These are phyloP conservation scores for Xerocomus brunneocitrinus DNA, from an alignment of 768 basidiomycete genomes.

Conservation along the genomic window DNA sequence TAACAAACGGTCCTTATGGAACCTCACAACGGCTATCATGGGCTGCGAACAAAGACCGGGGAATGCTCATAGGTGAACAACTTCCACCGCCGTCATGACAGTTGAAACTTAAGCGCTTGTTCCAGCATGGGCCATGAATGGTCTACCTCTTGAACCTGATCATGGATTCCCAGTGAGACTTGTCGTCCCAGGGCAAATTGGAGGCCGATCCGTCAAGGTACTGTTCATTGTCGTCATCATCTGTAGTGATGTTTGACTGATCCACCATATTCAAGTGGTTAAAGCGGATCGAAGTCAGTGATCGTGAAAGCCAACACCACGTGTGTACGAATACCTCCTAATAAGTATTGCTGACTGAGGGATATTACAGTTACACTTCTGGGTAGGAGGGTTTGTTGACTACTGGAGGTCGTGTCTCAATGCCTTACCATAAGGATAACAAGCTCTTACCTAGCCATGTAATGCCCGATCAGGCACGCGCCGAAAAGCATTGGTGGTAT, in stretches of 20 bases:
- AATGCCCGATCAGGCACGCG: slow-evolving; percentile 47
- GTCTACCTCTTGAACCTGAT: slow-evolving; percentile 52
- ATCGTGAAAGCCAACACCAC: slow-evolving; percentile 50
- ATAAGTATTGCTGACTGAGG: neutral
- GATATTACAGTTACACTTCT: slow-evolving; percentile 31
- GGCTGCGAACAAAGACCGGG: slow-evolving; percentile 41
- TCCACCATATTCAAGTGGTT: slow-evolving; percentile 44
- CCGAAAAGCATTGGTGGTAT: slow-evolving; percentile 52
- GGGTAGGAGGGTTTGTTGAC: slow-evolving; percentile 18
- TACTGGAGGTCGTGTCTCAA: neutral
- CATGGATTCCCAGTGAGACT: slow-evolving; percentile 66
- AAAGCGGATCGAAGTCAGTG: slow-evolving; percentile 47
- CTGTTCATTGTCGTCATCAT: neutral
- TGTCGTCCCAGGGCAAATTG: slow-evolving; percentile 59
- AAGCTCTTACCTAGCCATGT: slow-evolving; percentile 55
- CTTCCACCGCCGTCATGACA: neutral
- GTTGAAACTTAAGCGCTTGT: neutral
- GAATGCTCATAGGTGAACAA: slow-evolving; percentile 43
- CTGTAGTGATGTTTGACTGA: neutral
- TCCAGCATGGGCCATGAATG: slow-evolving; percentile 55
- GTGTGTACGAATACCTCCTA: slow-evolving; percentile 16
- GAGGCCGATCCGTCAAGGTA: slow-evolving; percentile 49
- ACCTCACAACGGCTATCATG: slow-evolving; percentile 45
- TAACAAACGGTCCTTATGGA: slow-evolving; percentile 60
- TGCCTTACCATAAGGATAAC: slow-evolving; percentile 40